These are phyloP conservation scores for Xylariaceae sp. DNA, from an alignment of 2,329 filamentous ascomycete genomes.

Conservation along the genomic window DNA sequence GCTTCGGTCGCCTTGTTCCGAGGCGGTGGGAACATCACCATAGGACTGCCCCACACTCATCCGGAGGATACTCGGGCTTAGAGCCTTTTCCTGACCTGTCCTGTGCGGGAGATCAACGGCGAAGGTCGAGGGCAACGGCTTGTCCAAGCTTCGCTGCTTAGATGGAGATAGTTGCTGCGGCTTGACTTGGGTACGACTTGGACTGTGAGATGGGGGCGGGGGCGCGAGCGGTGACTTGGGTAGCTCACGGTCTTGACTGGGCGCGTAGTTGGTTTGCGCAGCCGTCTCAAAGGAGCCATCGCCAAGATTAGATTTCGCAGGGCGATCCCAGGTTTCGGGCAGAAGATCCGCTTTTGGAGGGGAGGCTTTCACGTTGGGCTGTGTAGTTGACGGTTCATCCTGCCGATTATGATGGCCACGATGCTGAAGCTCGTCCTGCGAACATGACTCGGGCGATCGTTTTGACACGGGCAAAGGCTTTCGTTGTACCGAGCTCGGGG, in stretches of 20 bases:
- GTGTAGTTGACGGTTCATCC: slow-evolving; percentile 9
- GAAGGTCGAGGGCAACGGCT: slow-evolving; percentile 17
- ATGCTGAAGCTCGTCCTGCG: slow-evolving; percentile 29
- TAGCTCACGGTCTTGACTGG: slow-evolving; percentile 26
- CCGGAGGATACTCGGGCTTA: slow-evolving; percentile 14
- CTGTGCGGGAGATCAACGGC: slow-evolving; percentile 21
- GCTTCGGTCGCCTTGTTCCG: slow-evolving; percentile 18
- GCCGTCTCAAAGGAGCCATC: slow-evolving; percentile 24
- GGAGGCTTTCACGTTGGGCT: slow-evolving; percentile 49
- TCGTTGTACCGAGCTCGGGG: slow-evolving; percentile 26
- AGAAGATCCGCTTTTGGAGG: slow-evolving; percentile 54
- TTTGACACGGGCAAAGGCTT: slow-evolving; percentile 26
- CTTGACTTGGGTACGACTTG: slow-evolving; percentile 18
- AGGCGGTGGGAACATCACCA: slow-evolving; percentile 5
- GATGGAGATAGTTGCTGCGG: slow-evolving; percentile 12
- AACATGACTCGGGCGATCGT: slow-evolving; percentile 32
- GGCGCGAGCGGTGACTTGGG: slow-evolving; percentile 34
- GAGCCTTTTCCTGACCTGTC: slow-evolving; percentile 18
- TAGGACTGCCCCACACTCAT: slow-evolving; percentile 14
- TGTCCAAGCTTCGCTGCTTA: slow-evolving; percentile 14
- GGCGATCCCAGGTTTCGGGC: slow-evolving; percentile 48
- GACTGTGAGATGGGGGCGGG: slow-evolving; percentile 37
- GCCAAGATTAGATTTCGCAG: slow-evolving; percentile 52
- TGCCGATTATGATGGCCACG: slow-evolving; percentile 10
- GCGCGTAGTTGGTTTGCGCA: slow-evolving; percentile 10